phyloP scores from a whole-genome alignment of 2,329 filamentous ascomycete genomes.

The Pseudocercospora musae region DNA sequence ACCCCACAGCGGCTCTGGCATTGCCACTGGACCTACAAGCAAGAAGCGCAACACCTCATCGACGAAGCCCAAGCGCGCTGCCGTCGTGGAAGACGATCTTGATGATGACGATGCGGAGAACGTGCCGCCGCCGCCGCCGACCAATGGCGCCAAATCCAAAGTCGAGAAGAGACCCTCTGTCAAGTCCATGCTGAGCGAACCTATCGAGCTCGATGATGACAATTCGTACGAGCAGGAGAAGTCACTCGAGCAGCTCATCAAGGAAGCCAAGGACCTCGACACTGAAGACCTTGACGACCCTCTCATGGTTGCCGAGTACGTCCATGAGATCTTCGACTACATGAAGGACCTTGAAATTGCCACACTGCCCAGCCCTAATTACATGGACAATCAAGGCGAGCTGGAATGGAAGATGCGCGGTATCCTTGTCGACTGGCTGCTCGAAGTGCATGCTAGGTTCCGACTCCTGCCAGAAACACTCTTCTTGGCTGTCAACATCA shows the following conservation, averaged over 20 bases:
- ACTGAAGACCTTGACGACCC: constrained; percentile 88
- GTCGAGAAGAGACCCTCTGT: constrained; percentile 47
- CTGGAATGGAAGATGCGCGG: constrained; percentile 98
- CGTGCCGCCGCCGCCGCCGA: constrained; percentile 68
- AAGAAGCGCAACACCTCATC: constrained; percentile 66
- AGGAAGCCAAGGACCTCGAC: constrained; percentile 65
- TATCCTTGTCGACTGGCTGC: constrained; percentile 95
- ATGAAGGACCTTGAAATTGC: constrained; percentile 77
- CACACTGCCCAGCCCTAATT: constrained; percentile 83
- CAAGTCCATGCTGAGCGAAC: constrained; percentile 29
- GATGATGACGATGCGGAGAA: constrained; percentile 60
- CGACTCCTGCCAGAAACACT: constrained; percentile 92
- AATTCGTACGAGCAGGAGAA: constrained; percentile 38
- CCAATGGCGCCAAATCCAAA: constrained; percentile 38
- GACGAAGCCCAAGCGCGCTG: constrained; percentile 49
- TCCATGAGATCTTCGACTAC: constrained; percentile 96
- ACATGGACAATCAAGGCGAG: constrained; percentile 93
- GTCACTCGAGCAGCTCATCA: constrained; percentile 37
- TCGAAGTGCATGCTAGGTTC: constrained; percentile 97
- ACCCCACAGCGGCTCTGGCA: constrained; percentile 67
- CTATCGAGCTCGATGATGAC: constrained; percentile 34
- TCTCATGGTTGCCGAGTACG: constrained; percentile 96
- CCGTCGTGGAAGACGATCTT: constrained; percentile 33
- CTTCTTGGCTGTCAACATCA: constrained; percentile 96
- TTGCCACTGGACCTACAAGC: constrained; percentile 57